Base-by-base conservation (phyloP, 768 basidiomycete genomes). In the Coprinellus micaceus region DNA sequence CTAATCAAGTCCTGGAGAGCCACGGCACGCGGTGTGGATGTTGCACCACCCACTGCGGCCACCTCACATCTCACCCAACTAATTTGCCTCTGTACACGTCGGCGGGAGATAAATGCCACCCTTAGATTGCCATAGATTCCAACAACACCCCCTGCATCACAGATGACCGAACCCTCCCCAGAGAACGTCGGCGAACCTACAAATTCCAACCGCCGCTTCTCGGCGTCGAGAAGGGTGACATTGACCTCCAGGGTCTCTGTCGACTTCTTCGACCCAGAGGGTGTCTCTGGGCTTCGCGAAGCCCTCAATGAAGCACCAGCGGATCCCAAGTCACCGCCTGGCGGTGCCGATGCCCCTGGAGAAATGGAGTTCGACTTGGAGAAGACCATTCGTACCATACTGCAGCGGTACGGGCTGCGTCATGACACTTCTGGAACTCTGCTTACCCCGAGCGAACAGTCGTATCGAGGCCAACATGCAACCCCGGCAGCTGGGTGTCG, bases 181-280 rank as follows among this genome's bases (percentile, higher is more conserved):
- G n/a, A n/a, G n/a, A n/a, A n/a, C n/a, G n/a, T n/a, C n/a, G n/a
- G n/a, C n/a, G n/a, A n/a, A n/a, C n/a, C 33, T 33, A 6, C 6
- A 33, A 33, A 6, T 13, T 26, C 40, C 85, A 67, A 36, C 30
- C 54, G 22, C 33, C 58, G 33, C 30, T 48, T 13, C 29, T 28
- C 13, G 13, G 33, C n/a, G 30, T 24, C 28, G 21, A 36, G 25
- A 13, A 53, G 26, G 48, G 26, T 26, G 44, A 66, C 66, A 0
- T 54, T 63, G 0, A 66, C 67, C 0, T 77, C 76, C 30, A 73
- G 62, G 53, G 78, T 82, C n/a, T 69, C 73, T 36, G 56, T 83
- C 21, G 78, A 77, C 41, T 78, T 77, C 60, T 85, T 85, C 63
- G 83, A 86, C 64, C 81, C 77, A 1, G 66, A 63, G n/a, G 84